Conservation (phyloP, 2,329 filamentous ascomycete genomes). For the Cercospora sp. region DNA sequence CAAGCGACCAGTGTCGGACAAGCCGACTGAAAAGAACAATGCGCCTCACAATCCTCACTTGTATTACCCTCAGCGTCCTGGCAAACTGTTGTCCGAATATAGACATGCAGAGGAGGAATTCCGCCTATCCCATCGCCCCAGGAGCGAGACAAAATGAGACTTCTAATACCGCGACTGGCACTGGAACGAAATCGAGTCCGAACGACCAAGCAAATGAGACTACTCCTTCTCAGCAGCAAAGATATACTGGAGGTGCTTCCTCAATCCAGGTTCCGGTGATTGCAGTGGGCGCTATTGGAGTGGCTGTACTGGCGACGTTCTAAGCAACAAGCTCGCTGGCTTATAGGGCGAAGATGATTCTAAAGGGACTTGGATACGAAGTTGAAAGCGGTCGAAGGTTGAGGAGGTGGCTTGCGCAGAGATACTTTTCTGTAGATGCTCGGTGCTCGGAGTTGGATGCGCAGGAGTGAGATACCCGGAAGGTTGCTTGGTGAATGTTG, state of each 20-base stretch:
- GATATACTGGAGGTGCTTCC: not conserved
- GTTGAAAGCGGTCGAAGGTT: not conserved
- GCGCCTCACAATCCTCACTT: conserved; percentile 2
- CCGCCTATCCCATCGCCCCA: conserved; percentile 8
- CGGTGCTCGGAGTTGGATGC: not conserved
- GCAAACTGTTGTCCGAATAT: conserved; percentile 7
- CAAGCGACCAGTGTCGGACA: not conserved
- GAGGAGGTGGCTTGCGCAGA: not conserved
- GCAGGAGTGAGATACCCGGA: not conserved
- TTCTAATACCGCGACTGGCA: not conserved
- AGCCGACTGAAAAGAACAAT: not conserved
- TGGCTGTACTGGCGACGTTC: not conserved
- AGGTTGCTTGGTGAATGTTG: not conserved
- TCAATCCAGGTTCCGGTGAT: not conserved
- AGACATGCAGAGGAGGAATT: conserved; percentile 5
- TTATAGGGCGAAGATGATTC: not conserved
- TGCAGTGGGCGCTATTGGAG: not conserved
- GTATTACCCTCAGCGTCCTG: not conserved
- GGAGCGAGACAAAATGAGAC: not conserved
- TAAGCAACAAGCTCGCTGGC: not conserved
- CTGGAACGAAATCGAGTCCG: not conserved
- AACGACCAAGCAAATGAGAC: not conserved
- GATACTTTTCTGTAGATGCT: not conserved
- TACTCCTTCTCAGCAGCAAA: not conserved
- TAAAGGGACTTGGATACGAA: not conserved